phyloP scores from a whole-genome alignment of 2,329 filamentous ascomycete species.

The Colletotrichum kahawae region DNA sequence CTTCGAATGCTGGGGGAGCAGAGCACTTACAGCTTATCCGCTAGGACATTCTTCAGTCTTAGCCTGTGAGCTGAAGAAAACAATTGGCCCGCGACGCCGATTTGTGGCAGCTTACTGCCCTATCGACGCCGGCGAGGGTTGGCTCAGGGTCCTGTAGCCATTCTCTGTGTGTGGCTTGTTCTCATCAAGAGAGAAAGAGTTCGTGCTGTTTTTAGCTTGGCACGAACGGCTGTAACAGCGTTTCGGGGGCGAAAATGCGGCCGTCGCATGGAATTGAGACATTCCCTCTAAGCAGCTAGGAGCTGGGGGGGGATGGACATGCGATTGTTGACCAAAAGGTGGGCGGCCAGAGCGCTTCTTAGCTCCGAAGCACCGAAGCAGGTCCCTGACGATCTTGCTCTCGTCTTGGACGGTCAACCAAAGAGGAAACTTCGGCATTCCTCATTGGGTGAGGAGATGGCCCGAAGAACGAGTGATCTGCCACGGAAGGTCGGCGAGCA shows the following conservation, averaged over 20 bases:
- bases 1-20: not conserved
- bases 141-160: not conserved
- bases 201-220: not conserved
- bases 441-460: not conserved
- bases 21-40: not conserved
- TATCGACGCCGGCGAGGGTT: not conserved
- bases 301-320: not conserved
- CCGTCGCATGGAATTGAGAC: slow-evolving; percentile 14
- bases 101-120: not conserved
- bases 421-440: not conserved
- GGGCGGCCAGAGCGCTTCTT: slow-evolving; percentile 9
- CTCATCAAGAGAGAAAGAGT: not conserved
- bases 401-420: not conserved
- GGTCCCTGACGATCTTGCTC: not conserved
- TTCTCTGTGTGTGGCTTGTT: not conserved
- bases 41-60: not conserved
- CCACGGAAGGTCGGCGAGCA: not conserved
- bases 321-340: not conserved
- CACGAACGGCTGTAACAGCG: not conserved
- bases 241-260: not conserved
- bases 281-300: not conserved
- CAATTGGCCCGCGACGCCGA: not conserved
- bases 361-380: not conserved
- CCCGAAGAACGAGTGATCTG: not conserved
- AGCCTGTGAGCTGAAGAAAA: not conserved